These are phyloP conservation scores for Lasiosphaeris hirsuta DNA, from an alignment of 495 filamentous ascomycete genomes.

Conservation along the genomic window DNA sequence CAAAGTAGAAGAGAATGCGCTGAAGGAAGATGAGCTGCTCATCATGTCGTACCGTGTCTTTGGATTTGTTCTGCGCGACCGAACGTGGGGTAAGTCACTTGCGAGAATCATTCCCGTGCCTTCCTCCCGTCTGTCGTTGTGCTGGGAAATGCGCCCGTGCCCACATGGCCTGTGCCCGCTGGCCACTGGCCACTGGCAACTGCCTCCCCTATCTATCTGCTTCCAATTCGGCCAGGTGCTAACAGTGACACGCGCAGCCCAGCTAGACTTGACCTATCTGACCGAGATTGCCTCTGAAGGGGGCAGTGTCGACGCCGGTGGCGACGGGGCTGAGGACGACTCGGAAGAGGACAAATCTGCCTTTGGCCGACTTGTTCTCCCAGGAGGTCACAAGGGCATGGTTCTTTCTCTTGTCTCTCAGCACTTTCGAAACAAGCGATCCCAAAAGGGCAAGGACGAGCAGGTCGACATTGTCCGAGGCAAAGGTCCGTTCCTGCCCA, in stretches of 20 bases:
- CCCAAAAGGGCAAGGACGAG: slow-evolving; percentile 12
- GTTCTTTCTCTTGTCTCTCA: slow-evolving; percentile 38
- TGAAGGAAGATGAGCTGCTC: slow-evolving; percentile 34
- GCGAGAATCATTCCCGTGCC: too few relatives aligned
- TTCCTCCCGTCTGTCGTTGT: too few relatives aligned
- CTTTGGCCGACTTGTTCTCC: slow-evolving; percentile 39
- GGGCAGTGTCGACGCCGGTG: too few relatives aligned
- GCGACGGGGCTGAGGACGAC: too few relatives aligned
- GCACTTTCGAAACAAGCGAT: slow-evolving; percentile 38
- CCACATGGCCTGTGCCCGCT: too few relatives aligned
- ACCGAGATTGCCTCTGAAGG: slow-evolving; percentile 4
- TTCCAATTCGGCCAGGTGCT: too few relatives aligned
- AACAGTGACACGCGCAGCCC: too few relatives aligned
- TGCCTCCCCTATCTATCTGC: too few relatives aligned
- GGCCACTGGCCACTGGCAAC: too few relatives aligned
- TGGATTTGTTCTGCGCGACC: slow-evolving; percentile 40
- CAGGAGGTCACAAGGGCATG: slow-evolving; percentile 31
- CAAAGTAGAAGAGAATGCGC: slow-evolving; percentile 1
- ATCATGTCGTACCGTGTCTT: slow-evolving; percentile 42
- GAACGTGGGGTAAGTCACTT: slow-evolving; percentile 36
- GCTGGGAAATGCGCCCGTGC: too few relatives aligned
- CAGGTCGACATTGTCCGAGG: slow-evolving; percentile 40
- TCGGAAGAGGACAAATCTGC: slow-evolving; percentile 15
- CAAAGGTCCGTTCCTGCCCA: slow-evolving; percentile 36
- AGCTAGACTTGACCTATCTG: slow-evolving; percentile 25